Evolutionary conservation across 768 basidiomycete genomes (phyloP).

Genomic region (Suillus alpinus): DNA sequence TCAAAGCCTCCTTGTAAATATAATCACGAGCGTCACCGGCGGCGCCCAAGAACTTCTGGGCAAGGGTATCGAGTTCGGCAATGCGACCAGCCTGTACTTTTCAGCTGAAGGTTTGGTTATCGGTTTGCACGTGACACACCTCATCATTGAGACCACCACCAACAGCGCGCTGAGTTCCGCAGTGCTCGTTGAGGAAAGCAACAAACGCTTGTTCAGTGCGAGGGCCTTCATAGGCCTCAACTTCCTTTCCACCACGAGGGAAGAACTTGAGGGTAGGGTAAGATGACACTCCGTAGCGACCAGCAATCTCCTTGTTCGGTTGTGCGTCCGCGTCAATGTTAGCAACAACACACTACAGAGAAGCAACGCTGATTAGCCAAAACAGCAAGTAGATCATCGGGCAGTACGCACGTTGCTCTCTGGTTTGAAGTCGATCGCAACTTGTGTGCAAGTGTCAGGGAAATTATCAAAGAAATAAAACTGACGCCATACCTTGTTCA

Average conservation of each 20-base stretch:
- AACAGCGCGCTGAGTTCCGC: conserved; percentile 79
- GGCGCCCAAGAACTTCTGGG: conserved; percentile 69
- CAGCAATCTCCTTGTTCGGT: conserved; percentile 68
- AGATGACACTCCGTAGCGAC: conserved; percentile 67
- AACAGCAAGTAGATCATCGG: background rate
- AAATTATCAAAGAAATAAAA: background rate
- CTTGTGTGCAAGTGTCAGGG: conserved; percentile 31
- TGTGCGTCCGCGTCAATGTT: conserved; percentile 89
- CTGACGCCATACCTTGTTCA: conserved; percentile 56
- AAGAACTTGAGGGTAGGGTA: conserved; percentile 98
- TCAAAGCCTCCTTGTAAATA: conserved; percentile 65
- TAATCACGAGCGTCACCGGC: conserved; percentile 51
- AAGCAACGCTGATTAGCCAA: conserved; percentile 4
- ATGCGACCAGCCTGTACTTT: conserved; percentile 73
- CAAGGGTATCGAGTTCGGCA: conserved; percentile 72
- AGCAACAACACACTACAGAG: conserved; percentile 75
- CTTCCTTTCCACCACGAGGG: conserved; percentile 65
- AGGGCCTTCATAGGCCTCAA: conserved; percentile 64
- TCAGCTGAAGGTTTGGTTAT: background rate
- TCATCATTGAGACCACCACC: conserved; percentile 77
- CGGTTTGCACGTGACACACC: conserved; percentile 34
- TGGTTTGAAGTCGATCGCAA: conserved; percentile 73
- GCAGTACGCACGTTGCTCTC: conserved; percentile 63
- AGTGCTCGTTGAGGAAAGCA: conserved; percentile 78
- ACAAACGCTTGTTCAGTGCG: conserved; percentile 77